Percentiles rank a stretch among this genome's conserved stretches.
Evolutionary conservation across 257 asterid genomes (phyloP).

Genomic region (Penstemon eatonii): DNA sequence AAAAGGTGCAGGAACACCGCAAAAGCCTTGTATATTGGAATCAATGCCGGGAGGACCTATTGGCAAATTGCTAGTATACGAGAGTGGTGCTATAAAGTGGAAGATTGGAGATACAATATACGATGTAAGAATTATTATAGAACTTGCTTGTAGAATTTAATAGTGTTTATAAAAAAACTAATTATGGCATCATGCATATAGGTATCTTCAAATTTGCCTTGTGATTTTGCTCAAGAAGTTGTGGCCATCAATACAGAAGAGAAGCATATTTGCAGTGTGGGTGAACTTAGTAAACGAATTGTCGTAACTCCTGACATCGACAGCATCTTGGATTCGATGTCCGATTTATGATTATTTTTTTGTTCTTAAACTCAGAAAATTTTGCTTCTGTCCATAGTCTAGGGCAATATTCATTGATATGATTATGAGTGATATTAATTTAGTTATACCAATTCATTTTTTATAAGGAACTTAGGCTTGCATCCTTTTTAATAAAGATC

Average conservation of each 20-base stretch:
- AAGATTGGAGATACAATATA: conserved; percentile 78
- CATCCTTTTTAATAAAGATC: no score
- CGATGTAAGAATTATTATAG: conserved; percentile 53
- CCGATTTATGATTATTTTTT: conserved; percentile 37
- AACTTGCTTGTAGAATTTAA: neutral
- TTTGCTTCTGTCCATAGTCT: conserved; percentile 22
- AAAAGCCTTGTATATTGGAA: conserved; percentile 40
- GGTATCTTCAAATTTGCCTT: conserved; percentile 70
- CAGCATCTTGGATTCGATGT: conserved; percentile 42
- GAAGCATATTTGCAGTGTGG: conserved; percentile 52
- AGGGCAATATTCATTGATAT: neutral
- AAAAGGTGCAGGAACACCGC: conserved; percentile 24
- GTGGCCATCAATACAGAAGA: conserved; percentile 53
- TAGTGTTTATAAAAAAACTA: neutral
- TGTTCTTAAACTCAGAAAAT: conserved; percentile 18
- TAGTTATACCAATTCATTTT: no score
- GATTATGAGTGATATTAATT: no score
- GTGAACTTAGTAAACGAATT: conserved; percentile 63
- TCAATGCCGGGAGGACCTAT: conserved; percentile 58
- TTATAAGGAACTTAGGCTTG: no score
- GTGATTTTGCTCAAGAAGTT: conserved; percentile 57
- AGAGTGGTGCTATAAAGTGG: conserved; percentile 73
- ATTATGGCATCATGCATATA: conserved; percentile 26
- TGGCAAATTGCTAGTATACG: conserved; percentile 80
- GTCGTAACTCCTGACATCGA: conserved; percentile 67